A percentile compares a stretch with the other conserved stretches of the same genome.
Evolutionary conservation across 306 rosid species (phyloP).

Genomic region (Elaeagnus macrophylla): DNA sequence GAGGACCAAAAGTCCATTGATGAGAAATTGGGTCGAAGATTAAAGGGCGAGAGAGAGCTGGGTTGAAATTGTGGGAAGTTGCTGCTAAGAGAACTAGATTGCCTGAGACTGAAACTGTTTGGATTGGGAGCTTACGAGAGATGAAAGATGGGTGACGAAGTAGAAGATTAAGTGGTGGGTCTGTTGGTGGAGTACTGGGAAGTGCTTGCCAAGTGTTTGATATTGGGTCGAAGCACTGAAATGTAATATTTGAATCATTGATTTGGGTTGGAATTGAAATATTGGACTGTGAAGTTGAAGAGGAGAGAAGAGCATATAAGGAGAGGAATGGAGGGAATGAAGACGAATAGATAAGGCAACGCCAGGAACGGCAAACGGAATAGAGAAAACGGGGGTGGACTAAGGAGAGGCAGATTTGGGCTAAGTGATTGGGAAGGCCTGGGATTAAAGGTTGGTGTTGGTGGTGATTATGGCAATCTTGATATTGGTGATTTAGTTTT

Average conservation of each 20-base stretch:
- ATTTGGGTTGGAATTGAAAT: not conserved
- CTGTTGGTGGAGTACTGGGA: slow-evolving; percentile 33
- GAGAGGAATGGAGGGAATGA: slow-evolving; percentile 67
- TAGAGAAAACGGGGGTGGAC: slow-evolving; percentile 40
- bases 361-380: slow-evolving; percentile 63
- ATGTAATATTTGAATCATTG: slow-evolving; percentile 18
- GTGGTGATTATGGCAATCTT: not conserved
- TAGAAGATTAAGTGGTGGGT: slow-evolving; percentile 37
- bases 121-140: slow-evolving; percentile 60
- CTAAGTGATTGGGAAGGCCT: slow-evolving; percentile 70
- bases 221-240: slow-evolving; percentile 52
- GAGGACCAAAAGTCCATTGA: slow-evolving; percentile 45
- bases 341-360: slow-evolving; percentile 53
- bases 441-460: slow-evolving; percentile 35
- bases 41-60: slow-evolving; percentile 59
- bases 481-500: not conserved
- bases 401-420: slow-evolving; percentile 45
- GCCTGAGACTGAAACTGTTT: slow-evolving; percentile 43
- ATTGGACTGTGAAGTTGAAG: not conserved
- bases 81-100: slow-evolving; percentile 65
- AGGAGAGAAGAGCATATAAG: slow-evolving; percentile 42
- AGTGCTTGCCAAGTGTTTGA: slow-evolving; percentile 41
- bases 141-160: slow-evolving; percentile 81
- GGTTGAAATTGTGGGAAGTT: slow-evolving; percentile 42
- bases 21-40: slow-evolving; percentile 37